Evolutionary conservation across 805 yeast species (phyloP).

Genomic region (Kockiozyma suomiensis): DNA sequence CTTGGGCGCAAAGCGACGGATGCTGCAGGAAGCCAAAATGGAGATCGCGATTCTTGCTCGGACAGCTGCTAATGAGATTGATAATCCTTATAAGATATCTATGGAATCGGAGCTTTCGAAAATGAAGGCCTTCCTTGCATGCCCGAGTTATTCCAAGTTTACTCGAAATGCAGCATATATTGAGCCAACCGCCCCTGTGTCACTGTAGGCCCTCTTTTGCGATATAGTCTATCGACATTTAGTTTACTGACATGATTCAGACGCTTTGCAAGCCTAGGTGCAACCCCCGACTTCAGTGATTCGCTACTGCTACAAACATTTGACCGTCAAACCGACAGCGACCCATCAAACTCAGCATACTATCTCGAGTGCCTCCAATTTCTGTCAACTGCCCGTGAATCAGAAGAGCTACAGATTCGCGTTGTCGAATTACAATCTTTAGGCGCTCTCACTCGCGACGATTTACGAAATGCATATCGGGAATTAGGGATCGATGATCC

Average conservation of each 20-base stretch:
- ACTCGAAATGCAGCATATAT: constrained; percentile 5
- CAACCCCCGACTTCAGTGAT: constrained; percentile 54
- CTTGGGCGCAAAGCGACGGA: background rate
- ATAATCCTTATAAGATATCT: constrained; percentile 23
- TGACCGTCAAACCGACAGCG: constrained; percentile 47
- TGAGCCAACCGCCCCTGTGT: constrained; percentile 17
- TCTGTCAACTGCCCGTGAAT: constrained; percentile 53
- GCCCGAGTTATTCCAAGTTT: constrained; percentile 9
- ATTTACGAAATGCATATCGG: constrained; percentile 47
- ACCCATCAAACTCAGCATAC: constrained; percentile 51
- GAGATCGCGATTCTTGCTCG: constrained; percentile 25
- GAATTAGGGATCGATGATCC: constrained; percentile 40
- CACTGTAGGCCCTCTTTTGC: constrained; percentile 10
- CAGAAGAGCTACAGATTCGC: constrained; percentile 50
- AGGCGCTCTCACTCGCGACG: constrained; percentile 57
- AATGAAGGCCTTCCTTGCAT: constrained; percentile 4
- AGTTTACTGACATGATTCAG: constrained; percentile 16
- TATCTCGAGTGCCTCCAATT: constrained; percentile 62
- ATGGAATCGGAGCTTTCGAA: constrained; percentile 12
- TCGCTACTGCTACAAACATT: constrained; percentile 53
- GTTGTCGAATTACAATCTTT: constrained; percentile 54
- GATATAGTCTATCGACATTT: background rate
- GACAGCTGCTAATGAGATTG: background rate
- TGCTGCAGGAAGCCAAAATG: constrained; percentile 16
- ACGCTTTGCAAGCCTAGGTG: constrained; percentile 52